Conservation (phyloP, 2,329 filamentous ascomycete genomes). For the Fusarium sp. region DNA sequence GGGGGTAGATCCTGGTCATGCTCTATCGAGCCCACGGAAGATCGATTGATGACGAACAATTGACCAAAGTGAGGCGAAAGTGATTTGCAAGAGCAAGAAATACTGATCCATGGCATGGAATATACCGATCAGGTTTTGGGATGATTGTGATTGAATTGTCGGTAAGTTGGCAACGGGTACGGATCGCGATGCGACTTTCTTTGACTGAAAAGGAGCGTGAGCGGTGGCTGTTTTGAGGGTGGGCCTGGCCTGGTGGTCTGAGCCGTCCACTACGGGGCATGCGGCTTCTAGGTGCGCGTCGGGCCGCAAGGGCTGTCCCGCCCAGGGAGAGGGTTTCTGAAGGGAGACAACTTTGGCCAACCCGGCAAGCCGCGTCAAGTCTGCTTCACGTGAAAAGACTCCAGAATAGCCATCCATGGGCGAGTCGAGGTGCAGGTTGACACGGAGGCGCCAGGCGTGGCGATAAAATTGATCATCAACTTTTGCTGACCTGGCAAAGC, state of each 20-base stretch:
- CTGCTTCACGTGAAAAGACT: constrained; percentile 44
- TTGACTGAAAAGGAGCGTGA: constrained; percentile 6
- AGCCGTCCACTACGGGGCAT: constrained; percentile 35
- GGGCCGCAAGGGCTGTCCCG: constrained; percentile 49
- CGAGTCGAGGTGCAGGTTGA: constrained; percentile 7
- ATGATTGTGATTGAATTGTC: constrained; percentile 15
- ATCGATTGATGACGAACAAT: neutral
- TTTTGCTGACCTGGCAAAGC: constrained; percentile 1
- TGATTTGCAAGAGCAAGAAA: neutral
- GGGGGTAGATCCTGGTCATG: neutral
- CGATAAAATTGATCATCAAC: constrained; percentile 1
- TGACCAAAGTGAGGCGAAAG: constrained; percentile 3
- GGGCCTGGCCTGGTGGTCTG: constrained; percentile 36
- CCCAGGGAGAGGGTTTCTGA: constrained; percentile 39
- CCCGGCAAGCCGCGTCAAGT: constrained; percentile 46
- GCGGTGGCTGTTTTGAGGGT: constrained; percentile 20
- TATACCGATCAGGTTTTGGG: neutral
- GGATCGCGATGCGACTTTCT: neutral
- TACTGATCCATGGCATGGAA: neutral
- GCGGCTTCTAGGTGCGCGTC: constrained; percentile 46
- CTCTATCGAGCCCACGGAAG: neutral
- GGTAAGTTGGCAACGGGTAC: constrained; percentile 13
- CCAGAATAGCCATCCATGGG: constrained; percentile 14
- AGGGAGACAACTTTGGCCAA: constrained; percentile 40
- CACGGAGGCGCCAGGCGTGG: neutral